Percentiles rank a stretch among this genome's conserved stretches.
Evolutionary conservation across 148 eudicot genomes (phyloP).

Genomic region (Oxyria digyna): DNA sequence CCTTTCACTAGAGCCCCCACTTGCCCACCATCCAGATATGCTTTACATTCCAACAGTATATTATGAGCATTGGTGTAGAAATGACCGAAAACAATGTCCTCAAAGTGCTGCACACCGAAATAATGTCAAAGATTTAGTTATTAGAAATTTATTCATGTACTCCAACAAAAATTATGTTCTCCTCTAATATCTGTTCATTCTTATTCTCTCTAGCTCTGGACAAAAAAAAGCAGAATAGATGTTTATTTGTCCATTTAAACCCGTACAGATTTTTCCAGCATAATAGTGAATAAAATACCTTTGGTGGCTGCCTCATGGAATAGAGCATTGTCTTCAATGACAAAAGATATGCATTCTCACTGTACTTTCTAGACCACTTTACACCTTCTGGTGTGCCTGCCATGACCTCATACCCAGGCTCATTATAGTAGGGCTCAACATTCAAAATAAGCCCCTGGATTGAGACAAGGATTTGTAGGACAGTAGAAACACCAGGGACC

Average conservation of each 20-base stretch:
- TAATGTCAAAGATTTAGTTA: not conserved
- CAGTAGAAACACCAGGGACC: conserved; percentile 56
- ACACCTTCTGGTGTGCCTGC: conserved; percentile 26
- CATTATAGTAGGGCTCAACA: conserved; percentile 61
- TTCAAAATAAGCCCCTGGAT: conserved; percentile 75
- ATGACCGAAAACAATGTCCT: conserved; percentile 62
- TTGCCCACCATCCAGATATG: conserved; percentile 54
- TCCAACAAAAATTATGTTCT: not conserved
- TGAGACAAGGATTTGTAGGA: conserved; percentile 73
- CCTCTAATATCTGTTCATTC: not conserved
- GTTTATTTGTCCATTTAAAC: not conserved
- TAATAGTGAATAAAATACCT: conserved; percentile 26
- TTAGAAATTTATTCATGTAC: not conserved
- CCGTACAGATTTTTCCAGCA: not conserved
- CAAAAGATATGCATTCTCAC: conserved; percentile 36
- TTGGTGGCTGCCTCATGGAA: conserved; percentile 57
- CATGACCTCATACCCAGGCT: conserved; percentile 43
- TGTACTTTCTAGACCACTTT: conserved; percentile 28
- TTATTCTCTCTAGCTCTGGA: not conserved
- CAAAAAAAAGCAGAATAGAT: not conserved
- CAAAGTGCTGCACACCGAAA: conserved; percentile 40
- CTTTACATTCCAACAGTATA: conserved; percentile 52
- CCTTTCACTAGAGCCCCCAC: conserved; percentile 48
- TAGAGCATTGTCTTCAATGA: conserved; percentile 72
- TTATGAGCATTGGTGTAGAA: conserved; percentile 44